Percentiles rank a stretch among this genome's conserved stretches.
These are phyloP conservation scores for Colletotrichum orbiculare DNA, from an alignment of 2,329 filamentous ascomycete genomes.

Conservation along the genomic window DNA sequence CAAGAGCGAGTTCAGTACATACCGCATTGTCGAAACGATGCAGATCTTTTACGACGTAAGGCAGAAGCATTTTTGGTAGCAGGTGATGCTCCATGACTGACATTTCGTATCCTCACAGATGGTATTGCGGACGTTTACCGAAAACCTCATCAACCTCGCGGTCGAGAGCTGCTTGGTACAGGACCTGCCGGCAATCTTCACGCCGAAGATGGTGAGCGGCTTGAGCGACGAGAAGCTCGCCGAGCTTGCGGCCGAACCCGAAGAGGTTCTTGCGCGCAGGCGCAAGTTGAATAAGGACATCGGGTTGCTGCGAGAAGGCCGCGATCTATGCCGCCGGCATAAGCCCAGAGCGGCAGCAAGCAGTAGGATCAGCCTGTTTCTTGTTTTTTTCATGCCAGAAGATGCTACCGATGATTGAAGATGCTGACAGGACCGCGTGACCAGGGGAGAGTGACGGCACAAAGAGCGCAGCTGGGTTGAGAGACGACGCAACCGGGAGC, in stretches of 20 bases:
- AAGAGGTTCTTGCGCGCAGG: slow-evolving; percentile 38
- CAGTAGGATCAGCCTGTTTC: no score
- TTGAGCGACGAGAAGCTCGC: slow-evolving; percentile 47
- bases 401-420: no score
- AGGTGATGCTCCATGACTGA: background rate
- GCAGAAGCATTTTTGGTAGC: background rate
- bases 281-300: slow-evolving; percentile 31
- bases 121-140: slow-evolving; percentile 55
- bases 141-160: slow-evolving; percentile 60
- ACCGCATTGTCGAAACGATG: slow-evolving; percentile 57
- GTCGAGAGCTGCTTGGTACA: slow-evolving; percentile 60
- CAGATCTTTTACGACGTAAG: slow-evolving; percentile 56
- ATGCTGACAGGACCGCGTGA: no score
- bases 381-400: no score
- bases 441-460: no score
- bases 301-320: slow-evolving; percentile 36
- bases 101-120: slow-evolving; percentile 43
- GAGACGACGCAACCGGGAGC: no score
- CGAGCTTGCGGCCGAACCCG: slow-evolving; percentile 47
- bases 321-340: slow-evolving; percentile 39
- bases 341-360: slow-evolving; percentile 1
- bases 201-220: slow-evolving; percentile 46
- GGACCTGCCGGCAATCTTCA: slow-evolving; percentile 54
- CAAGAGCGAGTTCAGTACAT: slow-evolving; percentile 47
- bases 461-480: no score